Conservation (phyloP, 768 basidiomycete genomes). For the Floccularia luteovirens region DNA sequence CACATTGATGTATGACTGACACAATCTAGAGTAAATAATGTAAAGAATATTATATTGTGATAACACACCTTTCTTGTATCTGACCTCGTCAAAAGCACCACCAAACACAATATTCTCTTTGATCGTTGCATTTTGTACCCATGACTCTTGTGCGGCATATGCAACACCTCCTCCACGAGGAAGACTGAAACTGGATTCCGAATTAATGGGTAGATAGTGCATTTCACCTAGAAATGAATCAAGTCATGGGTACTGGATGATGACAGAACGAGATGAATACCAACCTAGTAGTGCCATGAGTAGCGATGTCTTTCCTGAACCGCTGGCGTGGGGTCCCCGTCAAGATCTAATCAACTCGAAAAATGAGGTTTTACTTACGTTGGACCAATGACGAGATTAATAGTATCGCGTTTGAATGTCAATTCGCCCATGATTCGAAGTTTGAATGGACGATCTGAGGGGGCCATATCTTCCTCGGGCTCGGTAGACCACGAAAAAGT, state of each 20-base stretch:
- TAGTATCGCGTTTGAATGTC: constrained; percentile 39
- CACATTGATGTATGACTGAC: constrained; percentile 61
- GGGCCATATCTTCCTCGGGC: constrained; percentile 21
- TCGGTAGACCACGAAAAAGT: constrained; percentile 48
- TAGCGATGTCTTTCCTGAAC: constrained; percentile 54
- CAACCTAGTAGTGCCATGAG: constrained; percentile 52
- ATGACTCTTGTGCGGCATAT: constrained; percentile 76
- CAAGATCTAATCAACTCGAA: constrained; percentile 6
- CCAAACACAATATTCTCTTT: constrained; percentile 78
- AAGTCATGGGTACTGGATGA: background rate
- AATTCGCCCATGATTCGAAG: constrained; percentile 48
- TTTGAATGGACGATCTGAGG: constrained; percentile 36
- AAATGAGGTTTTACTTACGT: constrained; percentile 20
- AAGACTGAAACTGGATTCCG: constrained; percentile 60
- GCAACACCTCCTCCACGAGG: constrained; percentile 64
- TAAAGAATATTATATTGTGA: background rate
- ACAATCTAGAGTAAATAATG: constrained; percentile 13
- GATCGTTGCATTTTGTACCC: constrained; percentile 75
- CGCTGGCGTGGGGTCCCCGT: constrained; percentile 27
- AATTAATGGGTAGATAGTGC: constrained; percentile 45
- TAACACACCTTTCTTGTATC: constrained; percentile 50
- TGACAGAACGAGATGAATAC: background rate
- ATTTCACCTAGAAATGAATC: constrained; percentile 39
- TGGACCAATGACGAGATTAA: constrained; percentile 53
- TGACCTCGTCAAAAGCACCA: constrained; percentile 59